A percentile compares a stretch with the other conserved stretches of the same genome.
phyloP scores from a whole-genome alignment of 2,329 filamentous ascomycete species.

The Fusarium ambrosium region DNA sequence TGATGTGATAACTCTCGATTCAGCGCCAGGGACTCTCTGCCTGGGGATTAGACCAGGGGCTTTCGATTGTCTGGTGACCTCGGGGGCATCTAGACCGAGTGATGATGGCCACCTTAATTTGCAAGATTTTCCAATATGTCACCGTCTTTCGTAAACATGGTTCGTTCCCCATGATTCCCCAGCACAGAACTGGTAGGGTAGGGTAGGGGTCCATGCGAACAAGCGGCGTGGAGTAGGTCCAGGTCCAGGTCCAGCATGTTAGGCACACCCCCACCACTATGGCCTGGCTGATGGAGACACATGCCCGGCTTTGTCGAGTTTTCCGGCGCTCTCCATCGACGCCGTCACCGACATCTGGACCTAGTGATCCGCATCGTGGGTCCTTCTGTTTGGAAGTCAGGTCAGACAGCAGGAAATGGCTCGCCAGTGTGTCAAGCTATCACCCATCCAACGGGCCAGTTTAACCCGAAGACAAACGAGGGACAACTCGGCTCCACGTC shows the following conservation, averaged over 20 bases:
- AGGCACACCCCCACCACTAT: not conserved
- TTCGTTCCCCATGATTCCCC: not conserved
- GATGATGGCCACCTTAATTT: not conserved
- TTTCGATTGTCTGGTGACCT: not conserved
- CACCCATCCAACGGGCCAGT: constrained; percentile 10
- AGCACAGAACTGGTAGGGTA: not conserved
- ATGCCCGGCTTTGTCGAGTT: not conserved
- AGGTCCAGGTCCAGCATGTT: not conserved
- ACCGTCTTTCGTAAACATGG: not conserved
- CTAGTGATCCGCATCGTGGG: not conserved
- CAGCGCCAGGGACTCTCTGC: not conserved
- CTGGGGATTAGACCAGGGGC: not conserved
- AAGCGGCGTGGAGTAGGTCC: not conserved
- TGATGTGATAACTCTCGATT: not conserved
- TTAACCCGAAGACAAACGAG: constrained; percentile 6
- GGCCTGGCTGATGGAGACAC: not conserved
- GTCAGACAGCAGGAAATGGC: not conserved
- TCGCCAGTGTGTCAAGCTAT: not conserved
- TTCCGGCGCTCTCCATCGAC: not conserved
- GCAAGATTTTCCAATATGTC: not conserved
- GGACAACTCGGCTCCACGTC: not conserved
- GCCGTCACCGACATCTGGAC: not conserved
- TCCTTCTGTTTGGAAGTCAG: not conserved
- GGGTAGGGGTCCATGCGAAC: not conserved
- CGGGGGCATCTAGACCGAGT: constrained; percentile 19